Conservation (phyloP, 768 basidiomycete genomes). For the Auricularia heimuer region DNA sequence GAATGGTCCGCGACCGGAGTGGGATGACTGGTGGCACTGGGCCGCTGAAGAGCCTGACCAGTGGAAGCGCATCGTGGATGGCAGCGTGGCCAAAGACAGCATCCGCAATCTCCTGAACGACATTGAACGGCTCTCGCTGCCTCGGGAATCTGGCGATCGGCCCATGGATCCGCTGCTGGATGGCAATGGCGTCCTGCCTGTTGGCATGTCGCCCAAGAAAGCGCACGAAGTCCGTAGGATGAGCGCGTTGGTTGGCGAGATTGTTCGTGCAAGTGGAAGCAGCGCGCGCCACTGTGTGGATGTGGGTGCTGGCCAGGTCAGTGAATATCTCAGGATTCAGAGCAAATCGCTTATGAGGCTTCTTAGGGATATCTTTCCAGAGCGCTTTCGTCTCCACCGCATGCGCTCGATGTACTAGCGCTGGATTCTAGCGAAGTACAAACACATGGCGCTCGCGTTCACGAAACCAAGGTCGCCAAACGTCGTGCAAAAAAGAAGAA, state of each 20-base stretch:
- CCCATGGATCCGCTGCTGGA: conserved; percentile 2
- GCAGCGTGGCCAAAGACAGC: conserved; percentile 13
- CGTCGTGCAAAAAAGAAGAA: conserved; percentile 25
- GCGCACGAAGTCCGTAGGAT: conserved; percentile 60
- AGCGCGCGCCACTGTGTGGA: conserved; percentile 46
- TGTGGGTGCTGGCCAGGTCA: conserved; percentile 63
- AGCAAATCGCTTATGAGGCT: neutral
- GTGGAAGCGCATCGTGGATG: conserved; percentile 17
- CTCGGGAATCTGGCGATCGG: conserved; percentile 9
- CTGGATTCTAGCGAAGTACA: conserved; percentile 54
- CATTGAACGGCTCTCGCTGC: conserved; percentile 14
- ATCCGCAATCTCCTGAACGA: conserved; percentile 20
- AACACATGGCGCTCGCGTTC: conserved; percentile 38
- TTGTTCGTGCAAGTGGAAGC: conserved; percentile 22
- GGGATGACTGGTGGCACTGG: conserved; percentile 31
- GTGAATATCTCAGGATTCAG: conserved; percentile 8
- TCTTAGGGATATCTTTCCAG: conserved; percentile 56
- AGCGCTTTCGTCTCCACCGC: conserved; percentile 21
- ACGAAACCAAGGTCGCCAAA: conserved; percentile 8
- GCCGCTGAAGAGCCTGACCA: conserved; percentile 14
- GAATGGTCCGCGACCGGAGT: conserved; percentile 15
- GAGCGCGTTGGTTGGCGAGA: conserved; percentile 38
- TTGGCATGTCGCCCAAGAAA: conserved; percentile 70
- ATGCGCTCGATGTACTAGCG: conserved; percentile 45
- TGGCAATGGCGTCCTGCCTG: conserved; percentile 5